Percentiles rank a stretch among this genome's conserved stretches.
Conservation (phyloP, 176 grass and related monocot species). For the Musa schizocarpa region DNA sequence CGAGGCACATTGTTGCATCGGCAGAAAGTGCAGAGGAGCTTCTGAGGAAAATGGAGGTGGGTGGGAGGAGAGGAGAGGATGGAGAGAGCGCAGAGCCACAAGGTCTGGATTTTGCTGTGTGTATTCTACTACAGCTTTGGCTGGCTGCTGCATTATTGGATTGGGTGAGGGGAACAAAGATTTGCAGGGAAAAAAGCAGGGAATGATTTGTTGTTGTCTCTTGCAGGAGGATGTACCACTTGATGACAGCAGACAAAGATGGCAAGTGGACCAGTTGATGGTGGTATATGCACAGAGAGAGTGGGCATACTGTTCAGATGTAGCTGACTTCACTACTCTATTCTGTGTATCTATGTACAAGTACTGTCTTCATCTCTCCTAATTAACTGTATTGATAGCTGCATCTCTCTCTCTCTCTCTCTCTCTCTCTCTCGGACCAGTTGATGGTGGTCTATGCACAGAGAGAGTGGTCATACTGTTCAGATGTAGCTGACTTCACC, state of each 20-base stretch:
- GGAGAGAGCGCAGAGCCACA: neutral
- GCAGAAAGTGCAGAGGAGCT: constrained; percentile 55
- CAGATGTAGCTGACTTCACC: too few species aligned
- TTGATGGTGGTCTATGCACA: neutral
- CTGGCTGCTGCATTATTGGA: too few species aligned
- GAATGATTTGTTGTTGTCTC: neutral
- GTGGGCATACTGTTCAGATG: too few species aligned
- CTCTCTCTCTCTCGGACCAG: neutral
- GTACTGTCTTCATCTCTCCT: too few species aligned
- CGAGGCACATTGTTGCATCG: constrained; percentile 60
- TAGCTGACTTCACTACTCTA: too few species aligned
- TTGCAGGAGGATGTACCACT: constrained; percentile 11
- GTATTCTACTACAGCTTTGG: too few species aligned
- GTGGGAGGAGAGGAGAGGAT: neutral
- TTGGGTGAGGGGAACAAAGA: too few species aligned
- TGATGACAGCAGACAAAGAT: neutral
- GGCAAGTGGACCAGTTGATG: neutral
- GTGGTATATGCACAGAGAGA: too few species aligned
- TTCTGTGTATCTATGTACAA: too few species aligned
- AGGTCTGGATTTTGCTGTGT: neutral
- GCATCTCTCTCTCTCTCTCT: too few species aligned
- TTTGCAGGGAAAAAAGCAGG: neutral
- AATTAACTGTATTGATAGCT: too few species aligned
- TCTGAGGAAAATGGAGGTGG: constrained; percentile 24
- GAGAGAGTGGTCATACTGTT: too few species aligned